phyloP scores from a whole-genome alignment of 169 alveolate species.

The Cryptosporidium sp. region DNA sequence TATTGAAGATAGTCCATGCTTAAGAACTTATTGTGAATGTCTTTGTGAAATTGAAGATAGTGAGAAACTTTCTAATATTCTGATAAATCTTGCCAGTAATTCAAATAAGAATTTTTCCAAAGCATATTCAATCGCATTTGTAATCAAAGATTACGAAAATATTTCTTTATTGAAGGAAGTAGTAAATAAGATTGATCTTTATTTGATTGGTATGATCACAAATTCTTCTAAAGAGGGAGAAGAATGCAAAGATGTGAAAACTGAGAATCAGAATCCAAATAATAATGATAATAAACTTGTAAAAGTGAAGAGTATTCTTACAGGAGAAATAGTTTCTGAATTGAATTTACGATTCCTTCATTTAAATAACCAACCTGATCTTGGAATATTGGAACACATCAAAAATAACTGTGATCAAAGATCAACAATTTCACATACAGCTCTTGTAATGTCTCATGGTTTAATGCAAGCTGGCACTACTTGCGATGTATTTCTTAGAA shows the following conservation, averaged over 20 bases:
- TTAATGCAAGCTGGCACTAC: constrained; percentile 95
- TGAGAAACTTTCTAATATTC: background rate
- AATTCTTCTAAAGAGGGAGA: background rate
- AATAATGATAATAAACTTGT: constrained; percentile 18
- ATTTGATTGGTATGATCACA: background rate
- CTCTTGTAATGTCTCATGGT: constrained; percentile 92
- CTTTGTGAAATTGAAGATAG: constrained; percentile 21
- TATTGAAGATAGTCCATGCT: background rate
- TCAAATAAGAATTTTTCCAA: background rate
- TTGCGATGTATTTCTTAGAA: constrained; percentile 93
- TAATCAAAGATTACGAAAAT: constrained; percentile 11
- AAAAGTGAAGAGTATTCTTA: constrained; percentile 80
- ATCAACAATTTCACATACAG: constrained; percentile 89
- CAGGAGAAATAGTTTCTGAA: constrained; percentile 85
- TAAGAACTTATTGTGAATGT: constrained; percentile 48
- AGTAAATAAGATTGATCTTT: background rate
- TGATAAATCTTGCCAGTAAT: background rate
- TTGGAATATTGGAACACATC: constrained; percentile 83
- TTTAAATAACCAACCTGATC: constrained; percentile 91
- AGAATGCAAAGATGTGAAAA: background rate
- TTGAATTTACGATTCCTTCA: constrained; percentile 89
- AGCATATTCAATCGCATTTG: constrained; percentile 43
- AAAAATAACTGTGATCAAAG: constrained; percentile 72
- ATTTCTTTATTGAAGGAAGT: background rate
- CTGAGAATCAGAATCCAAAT: background rate